Conservation (phyloP, 805 yeast species). For the Torulaspora microellipsoides region DNA sequence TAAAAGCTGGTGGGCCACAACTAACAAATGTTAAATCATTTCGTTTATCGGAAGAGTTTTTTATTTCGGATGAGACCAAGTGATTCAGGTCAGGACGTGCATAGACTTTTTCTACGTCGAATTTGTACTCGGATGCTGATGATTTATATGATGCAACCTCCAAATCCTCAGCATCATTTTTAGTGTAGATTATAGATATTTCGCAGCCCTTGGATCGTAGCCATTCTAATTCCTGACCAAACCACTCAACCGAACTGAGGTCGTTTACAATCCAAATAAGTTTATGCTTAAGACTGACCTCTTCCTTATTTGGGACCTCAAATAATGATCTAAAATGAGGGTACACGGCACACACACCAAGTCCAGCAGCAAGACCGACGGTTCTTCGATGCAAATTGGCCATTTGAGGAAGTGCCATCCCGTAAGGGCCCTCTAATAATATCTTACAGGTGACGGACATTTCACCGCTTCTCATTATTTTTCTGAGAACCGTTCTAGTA, state of each 20-base stretch:
- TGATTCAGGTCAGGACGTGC: slow-evolving; percentile 45
- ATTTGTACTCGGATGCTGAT: slow-evolving; percentile 1
- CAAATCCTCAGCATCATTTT: slow-evolving; percentile 11
- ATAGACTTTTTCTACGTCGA: slow-evolving; percentile 19
- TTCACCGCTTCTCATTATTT: slow-evolving; percentile 32
- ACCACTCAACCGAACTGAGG: slow-evolving; percentile 46
- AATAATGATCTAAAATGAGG: slow-evolving; percentile 31
- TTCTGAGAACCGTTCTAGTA: slow-evolving; percentile 41
- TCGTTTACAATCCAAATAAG: slow-evolving; percentile 63
- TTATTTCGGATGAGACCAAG: slow-evolving; percentile 37
- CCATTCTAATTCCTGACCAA: slow-evolving; percentile 38
- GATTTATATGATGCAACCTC: slow-evolving; percentile 6
- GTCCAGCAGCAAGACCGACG: slow-evolving; percentile 48
- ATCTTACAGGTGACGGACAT: slow-evolving; percentile 35
- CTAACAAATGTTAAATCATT: slow-evolving; percentile 51
- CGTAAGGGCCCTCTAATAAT: slow-evolving; percentile 64
- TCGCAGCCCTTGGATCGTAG: slow-evolving; percentile 32
- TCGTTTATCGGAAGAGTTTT: slow-evolving; percentile 28
- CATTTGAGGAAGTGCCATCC: slow-evolving; percentile 39
- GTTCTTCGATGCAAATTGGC: slow-evolving; percentile 35
- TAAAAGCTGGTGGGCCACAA: slow-evolving; percentile 61
- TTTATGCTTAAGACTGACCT: slow-evolving; percentile 34
- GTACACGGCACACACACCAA: slow-evolving; percentile 49
- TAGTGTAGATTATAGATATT: slow-evolving; percentile 14
- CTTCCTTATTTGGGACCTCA: slow-evolving; percentile 12